Evolutionary conservation across 345 rosid genomes (phyloP), one percentile per base, ranked within the genome.

Genomic region (Anastatica hierochuntica): DNA sequence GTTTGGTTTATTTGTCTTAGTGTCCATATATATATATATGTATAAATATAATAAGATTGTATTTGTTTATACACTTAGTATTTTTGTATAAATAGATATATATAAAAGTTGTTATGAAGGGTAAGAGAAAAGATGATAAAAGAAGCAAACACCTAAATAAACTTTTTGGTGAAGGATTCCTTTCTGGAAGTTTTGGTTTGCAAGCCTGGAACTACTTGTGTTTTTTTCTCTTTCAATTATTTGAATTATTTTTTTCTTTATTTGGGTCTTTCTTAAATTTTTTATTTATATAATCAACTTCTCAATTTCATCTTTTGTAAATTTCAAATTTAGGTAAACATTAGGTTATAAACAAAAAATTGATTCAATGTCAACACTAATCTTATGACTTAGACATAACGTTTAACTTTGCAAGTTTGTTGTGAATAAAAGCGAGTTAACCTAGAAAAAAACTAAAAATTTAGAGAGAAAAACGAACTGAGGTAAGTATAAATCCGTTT

Each of bases 141-240:
- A 60, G 72, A 67, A 67, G 72, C 72, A 67, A 67, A 60, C 61
- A n/a, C 53, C 53, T 41, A 59, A 40, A 67, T 60, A 59, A 67
- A 31, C 12, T 10, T 59, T 67, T 67, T 67, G 66, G 72, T 67
- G 72, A 60, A 67, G 72, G 62, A 67, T 67, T 67, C 72, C 72
- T 67, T 60, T 53, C 56, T 67, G 72, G 72, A 67, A 53, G 72
- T 67, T 67, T 60, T 67, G 72, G 72, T 47, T 60, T 60, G 72
- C 67, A 67, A 67, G 72, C 72, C 72, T 67, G 72, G 72, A 67
- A 67, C 72, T 62, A 67, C 67, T 67, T 60, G 66, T 29, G 27
- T 24, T 4, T 53, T 67, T 13, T 10, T 46, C 45, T 53, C 66
- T 1, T 53, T n/a, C n/a, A n/a, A n/a, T n/a, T n/a, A n/a, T 60